A percentile compares a stretch with the other conserved stretches of the same genome.
Evolutionary conservation across 352 stramenopile species (phyloP).

Genomic region (Pythium monospermum): DNA sequence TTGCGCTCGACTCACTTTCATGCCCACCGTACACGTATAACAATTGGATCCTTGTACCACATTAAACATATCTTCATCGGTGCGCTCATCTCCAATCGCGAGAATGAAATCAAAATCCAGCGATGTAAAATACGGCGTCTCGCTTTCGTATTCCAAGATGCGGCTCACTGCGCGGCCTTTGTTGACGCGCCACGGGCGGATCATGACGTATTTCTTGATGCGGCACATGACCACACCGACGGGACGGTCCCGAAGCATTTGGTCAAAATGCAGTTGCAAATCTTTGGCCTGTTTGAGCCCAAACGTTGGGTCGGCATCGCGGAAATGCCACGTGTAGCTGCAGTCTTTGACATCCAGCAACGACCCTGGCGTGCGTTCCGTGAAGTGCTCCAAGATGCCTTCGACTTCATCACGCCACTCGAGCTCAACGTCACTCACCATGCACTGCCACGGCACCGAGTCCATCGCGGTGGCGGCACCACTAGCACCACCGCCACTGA

Average conservation of each 20-base stretch:
- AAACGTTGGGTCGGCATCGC: constrained; percentile 80
- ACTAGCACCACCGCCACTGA: no score
- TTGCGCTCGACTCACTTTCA: constrained; percentile 84
- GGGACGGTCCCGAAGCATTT: constrained; percentile 82
- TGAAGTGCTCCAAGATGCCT: constrained; percentile 84
- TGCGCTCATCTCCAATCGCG: constrained; percentile 78
- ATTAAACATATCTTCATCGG: constrained; percentile 89
- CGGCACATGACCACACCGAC: constrained; percentile 85
- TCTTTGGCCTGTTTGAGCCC: constrained; percentile 86
- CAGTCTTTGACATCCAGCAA: constrained; percentile 84
- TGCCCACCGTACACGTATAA: constrained; percentile 84
- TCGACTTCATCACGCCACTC: constrained; percentile 77
- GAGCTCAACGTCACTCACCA: constrained; percentile 76
- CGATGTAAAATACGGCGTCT: constrained; percentile 66
- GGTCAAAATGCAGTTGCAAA: constrained; percentile 86
- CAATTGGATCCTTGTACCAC: constrained; percentile 86
- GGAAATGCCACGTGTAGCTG: constrained; percentile 86
- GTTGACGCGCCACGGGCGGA: constrained; percentile 82
- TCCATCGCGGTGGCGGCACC: no score
- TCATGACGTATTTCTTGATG: constrained; percentile 87
- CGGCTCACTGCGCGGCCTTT: constrained; percentile 81
- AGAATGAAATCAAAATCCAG: constrained; percentile 86
- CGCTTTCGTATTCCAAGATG: constrained; percentile 80
- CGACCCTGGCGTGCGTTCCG: constrained; percentile 80
- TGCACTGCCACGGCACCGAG: constrained; percentile 69